Percentiles rank a stretch among this genome's conserved stretches.
These are phyloP conservation scores for Coelastrella sp. DNA, from an alignment of 139 green algal species.

Conservation along the genomic window DNA sequence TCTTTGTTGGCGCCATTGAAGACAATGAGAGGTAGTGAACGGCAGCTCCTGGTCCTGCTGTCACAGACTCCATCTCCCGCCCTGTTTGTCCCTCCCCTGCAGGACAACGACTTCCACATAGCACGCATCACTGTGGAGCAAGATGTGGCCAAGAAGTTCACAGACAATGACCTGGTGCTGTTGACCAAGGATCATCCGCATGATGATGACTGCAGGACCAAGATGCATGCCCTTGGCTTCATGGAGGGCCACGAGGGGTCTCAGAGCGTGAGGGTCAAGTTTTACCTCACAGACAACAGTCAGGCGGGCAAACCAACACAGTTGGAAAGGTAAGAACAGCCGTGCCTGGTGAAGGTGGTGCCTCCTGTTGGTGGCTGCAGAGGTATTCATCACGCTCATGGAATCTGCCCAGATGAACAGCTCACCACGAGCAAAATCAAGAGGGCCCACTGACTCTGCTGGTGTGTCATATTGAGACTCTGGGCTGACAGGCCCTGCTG, in stretches of 20 bases:
- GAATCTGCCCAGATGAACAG: no score
- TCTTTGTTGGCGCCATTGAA: background rate
- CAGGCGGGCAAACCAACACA: constrained; percentile 64
- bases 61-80: no score
- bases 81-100: background rate
- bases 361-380: constrained; percentile 38
- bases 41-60: no score
- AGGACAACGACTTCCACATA: constrained; percentile 71
- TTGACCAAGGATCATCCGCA: constrained; percentile 83
- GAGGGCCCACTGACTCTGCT: no score
- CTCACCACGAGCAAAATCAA: no score
- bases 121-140: constrained; percentile 54
- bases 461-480: no score
- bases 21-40: background rate
- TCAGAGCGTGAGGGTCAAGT: constrained; percentile 73
- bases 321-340: constrained; percentile 45
- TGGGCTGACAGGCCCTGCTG: no score
- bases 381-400: background rate
- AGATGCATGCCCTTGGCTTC: constrained; percentile 73
- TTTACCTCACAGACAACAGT: constrained; percentile 64
- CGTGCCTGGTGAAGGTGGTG: constrained; percentile 66
- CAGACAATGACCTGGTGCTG: constrained; percentile 89
- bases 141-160: constrained; percentile 49
- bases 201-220: constrained; percentile 29
- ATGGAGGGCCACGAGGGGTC: constrained; percentile 76